These are phyloP conservation scores for Carpinus viminea DNA, from an alignment of 306 rosid genomes.

Conservation along the genomic window DNA sequence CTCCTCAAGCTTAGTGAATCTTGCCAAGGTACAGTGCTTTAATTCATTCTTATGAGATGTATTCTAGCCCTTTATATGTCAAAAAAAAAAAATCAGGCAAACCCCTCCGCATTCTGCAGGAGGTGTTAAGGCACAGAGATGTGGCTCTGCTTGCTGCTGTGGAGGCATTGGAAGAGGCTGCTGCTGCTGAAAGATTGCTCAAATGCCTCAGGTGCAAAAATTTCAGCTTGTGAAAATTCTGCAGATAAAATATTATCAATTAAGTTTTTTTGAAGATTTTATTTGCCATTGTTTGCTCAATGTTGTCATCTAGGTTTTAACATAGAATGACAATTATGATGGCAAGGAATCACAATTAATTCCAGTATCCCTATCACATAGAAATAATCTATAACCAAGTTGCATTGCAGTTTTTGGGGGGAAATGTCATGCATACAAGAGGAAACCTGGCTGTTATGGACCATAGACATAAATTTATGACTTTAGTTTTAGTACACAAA, in stretches of 20 bases:
- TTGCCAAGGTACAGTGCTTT: slow-evolving; percentile 34
- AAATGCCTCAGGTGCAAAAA: slow-evolving; percentile 31
- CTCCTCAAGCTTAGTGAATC: slow-evolving; percentile 24
- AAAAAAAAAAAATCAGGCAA: neutral
- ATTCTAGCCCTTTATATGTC: neutral
- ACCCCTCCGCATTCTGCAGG: slow-evolving; percentile 17
- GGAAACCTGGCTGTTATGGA: neutral
- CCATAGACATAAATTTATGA: neutral
- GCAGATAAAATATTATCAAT: neutral
- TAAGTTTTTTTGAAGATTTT: neutral
- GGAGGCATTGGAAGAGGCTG: slow-evolving; percentile 48
- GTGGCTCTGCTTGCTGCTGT: slow-evolving; percentile 34
- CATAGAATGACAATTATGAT: neutral
- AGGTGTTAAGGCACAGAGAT: slow-evolving; percentile 30
- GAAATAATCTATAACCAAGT: neutral
- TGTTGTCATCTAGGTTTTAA: neutral
- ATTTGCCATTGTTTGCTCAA: neutral
- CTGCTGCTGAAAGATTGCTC: slow-evolving; percentile 36
- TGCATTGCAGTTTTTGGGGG: neutral
- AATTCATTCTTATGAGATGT: neutral
- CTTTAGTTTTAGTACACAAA: neutral
- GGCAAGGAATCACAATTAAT: neutral
- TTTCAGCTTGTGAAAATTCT: neutral
- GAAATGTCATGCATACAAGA: neutral
- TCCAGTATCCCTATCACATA: neutral